Evolutionary conservation across 768 basidiomycete genomes (phyloP).

Genomic region (Auricularia sp.): DNA sequence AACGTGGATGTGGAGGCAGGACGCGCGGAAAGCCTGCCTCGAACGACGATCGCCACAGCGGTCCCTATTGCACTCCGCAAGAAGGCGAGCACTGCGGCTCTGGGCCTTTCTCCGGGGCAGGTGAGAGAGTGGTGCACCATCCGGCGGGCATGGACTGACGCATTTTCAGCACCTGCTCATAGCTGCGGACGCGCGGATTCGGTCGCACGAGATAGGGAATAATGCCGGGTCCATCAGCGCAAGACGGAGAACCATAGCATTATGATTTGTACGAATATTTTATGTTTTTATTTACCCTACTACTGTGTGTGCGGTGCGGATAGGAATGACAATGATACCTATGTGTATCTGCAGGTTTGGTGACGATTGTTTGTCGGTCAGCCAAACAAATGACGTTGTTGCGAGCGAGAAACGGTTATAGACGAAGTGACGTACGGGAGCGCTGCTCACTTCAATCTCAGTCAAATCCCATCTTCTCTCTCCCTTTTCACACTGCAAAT

Average conservation of each 20-base stretch:
- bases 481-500: not conserved
- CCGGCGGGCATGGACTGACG: not conserved
- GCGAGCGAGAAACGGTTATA: too few relatives aligned
- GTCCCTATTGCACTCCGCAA: not conserved
- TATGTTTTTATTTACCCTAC: too few relatives aligned
- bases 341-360: too few relatives aligned
- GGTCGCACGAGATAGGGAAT: not conserved
- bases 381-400: too few relatives aligned
- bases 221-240: not conserved
- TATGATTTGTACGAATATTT: not conserved
- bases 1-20: constrained; percentile 5
- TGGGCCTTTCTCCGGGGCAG: not conserved
- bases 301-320: too few relatives aligned
- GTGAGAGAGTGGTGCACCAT: not conserved
- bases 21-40: not conserved
- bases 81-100: not conserved
- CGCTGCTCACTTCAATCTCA: too few relatives aligned
- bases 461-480: not conserved
- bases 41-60: not conserved
- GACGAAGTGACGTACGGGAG: too few relatives aligned
- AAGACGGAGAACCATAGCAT: not conserved
- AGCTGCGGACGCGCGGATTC: not conserved
- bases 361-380: too few relatives aligned
- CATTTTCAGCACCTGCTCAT: not conserved
- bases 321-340: too few relatives aligned